A percentile compares a stretch with the other conserved stretches of the same genome.
Evolutionary conservation across 2,329 filamentous ascomycete species (phyloP).

Genomic region (Microthyrium microscopicum): DNA sequence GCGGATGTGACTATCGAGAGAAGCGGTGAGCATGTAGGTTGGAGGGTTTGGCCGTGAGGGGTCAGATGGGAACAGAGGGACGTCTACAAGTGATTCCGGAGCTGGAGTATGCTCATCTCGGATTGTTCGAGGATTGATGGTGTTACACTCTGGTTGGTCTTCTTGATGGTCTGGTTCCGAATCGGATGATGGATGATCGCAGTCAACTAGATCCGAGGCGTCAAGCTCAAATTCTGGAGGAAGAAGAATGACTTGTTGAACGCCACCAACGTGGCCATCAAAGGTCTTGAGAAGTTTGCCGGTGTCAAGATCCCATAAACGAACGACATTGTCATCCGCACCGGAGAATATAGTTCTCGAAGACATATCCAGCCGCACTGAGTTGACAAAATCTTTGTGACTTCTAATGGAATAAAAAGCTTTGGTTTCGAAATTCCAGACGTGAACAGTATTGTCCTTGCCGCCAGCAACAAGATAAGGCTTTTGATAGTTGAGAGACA

Average conservation of each 20-base stretch:
- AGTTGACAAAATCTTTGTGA: conserved; percentile 90
- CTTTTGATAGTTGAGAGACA: conserved; percentile 73
- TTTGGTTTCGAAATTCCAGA: conserved; percentile 82
- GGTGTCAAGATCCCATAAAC: conserved; percentile 84
- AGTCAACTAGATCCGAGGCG: conserved; percentile 27
- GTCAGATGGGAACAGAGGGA: conserved; percentile 41
- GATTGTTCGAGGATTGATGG: background rate
- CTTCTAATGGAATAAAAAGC: conserved; percentile 65
- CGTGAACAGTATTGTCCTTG: conserved; percentile 73
- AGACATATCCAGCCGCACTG: conserved; percentile 68
- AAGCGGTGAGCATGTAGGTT: conserved; percentile 76
- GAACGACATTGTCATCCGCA: conserved; percentile 82
- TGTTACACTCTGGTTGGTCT: background rate
- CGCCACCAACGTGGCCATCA: conserved; percentile 82
- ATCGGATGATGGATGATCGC: conserved; percentile 9
- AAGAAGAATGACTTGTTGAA: conserved; percentile 77
- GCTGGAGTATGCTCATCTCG: conserved; percentile 1
- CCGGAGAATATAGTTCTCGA: conserved; percentile 83
- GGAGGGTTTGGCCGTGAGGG: conserved; percentile 53
- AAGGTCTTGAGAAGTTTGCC: conserved; percentile 61
- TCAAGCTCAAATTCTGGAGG: conserved; percentile 83
- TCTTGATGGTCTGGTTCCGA: conserved; percentile 1
- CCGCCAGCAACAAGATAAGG: conserved; percentile 78
- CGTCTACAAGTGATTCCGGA: conserved; percentile 8
- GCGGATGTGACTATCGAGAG: conserved; percentile 78